Evolutionary conservation across 2,329 filamentous ascomycete species (phyloP).

Genomic region (Exophiala phaeomuriformis): DNA sequence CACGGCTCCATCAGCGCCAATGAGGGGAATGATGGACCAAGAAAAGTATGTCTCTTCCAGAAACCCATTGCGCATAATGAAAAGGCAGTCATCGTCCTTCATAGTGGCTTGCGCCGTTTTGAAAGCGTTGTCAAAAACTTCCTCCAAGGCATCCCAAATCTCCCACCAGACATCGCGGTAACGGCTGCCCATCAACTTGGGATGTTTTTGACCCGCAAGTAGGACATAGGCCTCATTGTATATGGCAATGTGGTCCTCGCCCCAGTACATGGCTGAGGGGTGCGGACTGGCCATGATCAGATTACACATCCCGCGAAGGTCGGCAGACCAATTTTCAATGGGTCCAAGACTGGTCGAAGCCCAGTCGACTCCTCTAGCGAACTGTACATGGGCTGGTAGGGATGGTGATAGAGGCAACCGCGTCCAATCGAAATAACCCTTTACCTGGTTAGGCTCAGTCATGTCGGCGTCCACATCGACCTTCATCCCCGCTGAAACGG

Average conservation of each 20-base stretch:
- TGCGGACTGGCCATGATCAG: conserved; percentile 73
- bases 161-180: conserved; percentile 65
- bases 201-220: conserved; percentile 70
- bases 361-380: conserved; percentile 68
- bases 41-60: conserved; percentile 76
- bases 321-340: conserved; percentile 64
- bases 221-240: conserved; percentile 67
- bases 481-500: background rate
- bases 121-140: conserved; percentile 60
- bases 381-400: conserved; percentile 63
- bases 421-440: conserved; percentile 73
- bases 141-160: conserved; percentile 64
- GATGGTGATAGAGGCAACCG: conserved; percentile 56
- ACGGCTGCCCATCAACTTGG: conserved; percentile 62
- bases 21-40: conserved; percentile 67
- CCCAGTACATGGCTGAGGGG: conserved; percentile 74
- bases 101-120: conserved; percentile 69
- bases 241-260: conserved; percentile 58
- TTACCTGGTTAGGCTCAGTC: conserved; percentile 33
- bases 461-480: conserved; percentile 28
- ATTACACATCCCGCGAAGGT: conserved; percentile 71
- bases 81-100: conserved; percentile 75
- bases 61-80: conserved; percentile 58
- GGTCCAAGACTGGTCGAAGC: conserved; percentile 64
- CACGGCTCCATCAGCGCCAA: conserved; percentile 66